These are phyloP conservation scores for Sclerotinia trifoliorum DNA, from an alignment of 2,329 filamentous ascomycete species.

Conservation along the genomic window DNA sequence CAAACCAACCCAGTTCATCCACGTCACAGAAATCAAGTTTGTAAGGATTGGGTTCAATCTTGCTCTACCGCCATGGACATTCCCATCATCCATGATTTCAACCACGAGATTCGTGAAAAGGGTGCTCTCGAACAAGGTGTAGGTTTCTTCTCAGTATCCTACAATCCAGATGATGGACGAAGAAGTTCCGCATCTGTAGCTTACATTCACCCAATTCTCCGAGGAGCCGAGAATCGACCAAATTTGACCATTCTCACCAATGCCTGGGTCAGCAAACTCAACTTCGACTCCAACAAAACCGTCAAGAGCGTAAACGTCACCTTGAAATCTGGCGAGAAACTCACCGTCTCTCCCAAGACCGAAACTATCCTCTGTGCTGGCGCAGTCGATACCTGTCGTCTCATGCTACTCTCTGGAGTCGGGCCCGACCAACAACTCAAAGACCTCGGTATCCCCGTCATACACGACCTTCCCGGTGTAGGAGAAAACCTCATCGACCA, in stretches of 20 bases:
- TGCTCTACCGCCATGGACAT: constrained; percentile 78
- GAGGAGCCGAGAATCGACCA: constrained; percentile 75
- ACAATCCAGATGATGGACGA: constrained; percentile 84
- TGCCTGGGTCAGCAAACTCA: constrained; percentile 81
- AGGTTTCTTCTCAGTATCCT: constrained; percentile 87
- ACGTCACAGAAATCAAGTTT: constrained; percentile 84
- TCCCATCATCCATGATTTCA: constrained; percentile 82
- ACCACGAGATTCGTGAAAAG: constrained; percentile 72
- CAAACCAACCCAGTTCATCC: constrained; percentile 86
- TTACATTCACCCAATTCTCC: constrained; percentile 88
- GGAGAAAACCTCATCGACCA: constrained; percentile 43
- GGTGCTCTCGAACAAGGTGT: constrained; percentile 74
- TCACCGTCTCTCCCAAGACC: constrained; percentile 61
- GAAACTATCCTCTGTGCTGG: constrained; percentile 61
- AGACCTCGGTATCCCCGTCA: constrained; percentile 38
- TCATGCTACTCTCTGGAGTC: constrained; percentile 44
- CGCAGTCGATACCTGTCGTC: constrained; percentile 42
- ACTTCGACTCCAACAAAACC: constrained; percentile 61
- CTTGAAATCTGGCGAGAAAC: constrained; percentile 52
- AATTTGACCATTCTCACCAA: constrained; percentile 87
- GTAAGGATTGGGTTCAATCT: constrained; percentile 83
- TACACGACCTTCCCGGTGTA: constrained; percentile 40
- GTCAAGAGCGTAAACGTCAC: constrained; percentile 73
- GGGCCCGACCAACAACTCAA: constrained; percentile 39
- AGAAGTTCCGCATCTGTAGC: constrained; percentile 85